These are phyloP conservation scores for Penicillium ochrochloron DNA, from an alignment of 495 filamentous ascomycete species.

Conservation along the genomic window DNA sequence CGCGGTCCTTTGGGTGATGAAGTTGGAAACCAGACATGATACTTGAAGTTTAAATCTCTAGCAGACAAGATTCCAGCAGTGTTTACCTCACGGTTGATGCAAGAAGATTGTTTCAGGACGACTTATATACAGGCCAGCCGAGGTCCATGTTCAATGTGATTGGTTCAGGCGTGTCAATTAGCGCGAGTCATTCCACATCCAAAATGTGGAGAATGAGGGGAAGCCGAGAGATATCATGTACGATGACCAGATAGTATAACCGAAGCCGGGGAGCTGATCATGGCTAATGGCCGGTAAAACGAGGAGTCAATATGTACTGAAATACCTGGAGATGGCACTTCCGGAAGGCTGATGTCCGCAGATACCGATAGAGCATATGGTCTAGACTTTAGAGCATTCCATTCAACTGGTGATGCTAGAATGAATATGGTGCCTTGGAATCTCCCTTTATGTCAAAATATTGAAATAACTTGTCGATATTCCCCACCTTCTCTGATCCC, in stretches of 20 bases:
- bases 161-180: conserved; percentile 12
- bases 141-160: background rate
- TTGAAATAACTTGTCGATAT: no score
- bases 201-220: conserved; percentile 22
- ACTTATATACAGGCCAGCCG: background rate
- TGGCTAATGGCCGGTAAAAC: background rate
- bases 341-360: no score
- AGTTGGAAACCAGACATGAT: conserved; percentile 37
- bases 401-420: no score
- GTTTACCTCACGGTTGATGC: no score
- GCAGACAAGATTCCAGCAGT: background rate
- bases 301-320: background rate
- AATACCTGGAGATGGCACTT: no score
- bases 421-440: no score
- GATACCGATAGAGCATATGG: no score
- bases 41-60: background rate
- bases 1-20: conserved; percentile 25
- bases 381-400: no score
- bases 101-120: no score
- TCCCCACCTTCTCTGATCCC: background rate
- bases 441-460: no score
- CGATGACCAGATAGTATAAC: conserved; percentile 4
- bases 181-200: background rate
- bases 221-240: conserved; percentile 12
- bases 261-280: background rate